A percentile compares a stretch with the other conserved stretches of the same genome.
Evolutionary conservation across 768 basidiomycete genomes (phyloP).

Genomic region (Pholiota molesta): DNA sequence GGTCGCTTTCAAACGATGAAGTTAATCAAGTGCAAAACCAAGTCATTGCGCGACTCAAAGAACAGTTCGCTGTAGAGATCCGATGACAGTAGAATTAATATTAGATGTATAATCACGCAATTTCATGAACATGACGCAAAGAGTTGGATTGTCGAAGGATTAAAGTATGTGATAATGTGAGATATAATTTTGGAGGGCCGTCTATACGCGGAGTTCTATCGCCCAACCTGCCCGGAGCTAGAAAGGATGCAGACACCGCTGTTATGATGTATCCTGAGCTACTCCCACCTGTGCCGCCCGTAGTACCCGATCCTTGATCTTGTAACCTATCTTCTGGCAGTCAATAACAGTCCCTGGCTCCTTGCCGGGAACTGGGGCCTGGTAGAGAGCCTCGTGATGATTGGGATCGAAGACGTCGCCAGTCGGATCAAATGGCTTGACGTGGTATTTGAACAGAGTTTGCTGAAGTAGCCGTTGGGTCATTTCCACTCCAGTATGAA

Average conservation of each 20-base stretch:
- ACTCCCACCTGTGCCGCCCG: constrained; percentile 98
- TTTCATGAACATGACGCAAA: constrained; percentile 12
- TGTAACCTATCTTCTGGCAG: constrained; percentile 90
- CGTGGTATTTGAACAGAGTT: constrained; percentile 89
- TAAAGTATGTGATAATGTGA: constrained; percentile 14
- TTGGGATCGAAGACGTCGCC: constrained; percentile 97
- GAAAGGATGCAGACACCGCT: constrained; percentile 3
- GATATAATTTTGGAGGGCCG: constrained; percentile 27
- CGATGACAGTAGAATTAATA: constrained; percentile 50
- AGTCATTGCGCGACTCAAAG: constrained; percentile 56
- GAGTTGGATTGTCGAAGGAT: constrained; percentile 26
- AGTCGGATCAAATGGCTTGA: constrained; percentile 89
- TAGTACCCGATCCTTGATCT: constrained; percentile 91
- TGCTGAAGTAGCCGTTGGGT: constrained; percentile 89
- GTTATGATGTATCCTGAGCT: constrained; percentile 52
- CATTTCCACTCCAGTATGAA: constrained; percentile 88
- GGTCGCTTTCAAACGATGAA: constrained; percentile 89
- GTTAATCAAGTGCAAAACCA: constrained; percentile 76
- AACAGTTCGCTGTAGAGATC: constrained; percentile 83
- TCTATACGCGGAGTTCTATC: constrained; percentile 3
- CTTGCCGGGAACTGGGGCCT: constrained; percentile 88
- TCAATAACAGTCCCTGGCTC: constrained; percentile 90
- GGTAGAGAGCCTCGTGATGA: constrained; percentile 92
- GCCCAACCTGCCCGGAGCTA: neutral
- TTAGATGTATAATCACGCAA: constrained; percentile 20